These are phyloP conservation scores for Solanum medicagineum DNA, from an alignment of 257 asterid species.

Conservation along the genomic window DNA sequence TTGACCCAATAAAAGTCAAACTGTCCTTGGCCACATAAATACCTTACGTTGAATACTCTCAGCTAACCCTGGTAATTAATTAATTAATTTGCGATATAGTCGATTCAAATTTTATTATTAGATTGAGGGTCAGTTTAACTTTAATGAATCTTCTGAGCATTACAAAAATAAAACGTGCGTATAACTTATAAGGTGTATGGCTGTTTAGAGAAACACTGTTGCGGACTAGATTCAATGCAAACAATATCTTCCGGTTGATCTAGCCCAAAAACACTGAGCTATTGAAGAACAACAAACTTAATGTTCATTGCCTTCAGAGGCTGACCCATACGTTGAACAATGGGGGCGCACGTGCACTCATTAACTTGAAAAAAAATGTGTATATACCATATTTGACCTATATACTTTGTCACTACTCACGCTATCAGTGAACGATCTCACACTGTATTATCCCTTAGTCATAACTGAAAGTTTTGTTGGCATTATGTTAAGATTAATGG, in stretches of 20 bases:
- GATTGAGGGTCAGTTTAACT: background rate
- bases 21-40: background rate
- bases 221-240: background rate
- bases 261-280: background rate
- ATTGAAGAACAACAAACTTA: background rate
- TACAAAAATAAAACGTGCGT: background rate
- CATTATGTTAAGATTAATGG: background rate
- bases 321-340: background rate
- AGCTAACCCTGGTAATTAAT: background rate
- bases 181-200: background rate
- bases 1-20: conserved; percentile 8
- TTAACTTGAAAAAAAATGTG: background rate
- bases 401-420: background rate
- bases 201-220: background rate
- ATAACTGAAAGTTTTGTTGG: background rate
- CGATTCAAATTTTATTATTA: background rate
- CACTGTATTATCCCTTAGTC: background rate
- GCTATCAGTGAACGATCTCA: background rate
- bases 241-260: background rate
- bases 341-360: background rate
- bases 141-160: background rate
- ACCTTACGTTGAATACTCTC: background rate
- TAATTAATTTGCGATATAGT: background rate
- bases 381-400: background rate
- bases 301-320: background rate